Evolutionary conservation across 148 eudicot species (phyloP).

Genomic region (Chenopodium suecicum): DNA sequence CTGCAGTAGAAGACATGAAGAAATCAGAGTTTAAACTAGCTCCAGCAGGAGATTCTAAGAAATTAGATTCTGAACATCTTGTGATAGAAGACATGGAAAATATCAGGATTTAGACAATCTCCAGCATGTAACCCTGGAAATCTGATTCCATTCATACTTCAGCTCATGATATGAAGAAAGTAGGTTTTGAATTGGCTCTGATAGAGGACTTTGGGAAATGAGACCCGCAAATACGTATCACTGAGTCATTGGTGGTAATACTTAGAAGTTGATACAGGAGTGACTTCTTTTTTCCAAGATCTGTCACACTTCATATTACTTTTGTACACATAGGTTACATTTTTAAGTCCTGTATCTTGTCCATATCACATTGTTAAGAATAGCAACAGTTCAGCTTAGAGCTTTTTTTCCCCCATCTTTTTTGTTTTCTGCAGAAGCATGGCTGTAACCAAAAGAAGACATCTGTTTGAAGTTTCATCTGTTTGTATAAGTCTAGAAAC

Average conservation of each 20-base stretch:
- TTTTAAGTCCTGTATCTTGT: conserved; percentile 7
- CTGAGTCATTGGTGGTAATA: not conserved
- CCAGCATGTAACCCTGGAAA: not conserved
- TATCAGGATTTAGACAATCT: not conserved
- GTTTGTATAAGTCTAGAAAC: no score
- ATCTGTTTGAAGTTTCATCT: no score
- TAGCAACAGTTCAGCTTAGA: no score
- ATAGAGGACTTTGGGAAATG: not conserved
- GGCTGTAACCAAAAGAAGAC: no score
- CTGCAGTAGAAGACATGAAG: not conserved
- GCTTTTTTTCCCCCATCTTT: no score
- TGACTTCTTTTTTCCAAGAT: not conserved
- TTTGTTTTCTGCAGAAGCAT: no score
- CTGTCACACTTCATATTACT: not conserved
- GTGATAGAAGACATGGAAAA: not conserved
- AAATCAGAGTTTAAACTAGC: not conserved
- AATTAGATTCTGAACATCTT: not conserved
- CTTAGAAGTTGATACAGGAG: not conserved
- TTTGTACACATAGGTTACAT: not conserved
- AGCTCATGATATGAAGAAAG: not conserved
- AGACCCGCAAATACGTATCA: not conserved
- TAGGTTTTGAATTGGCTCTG: not conserved
- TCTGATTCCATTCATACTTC: not conserved
- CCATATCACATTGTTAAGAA: not conserved
- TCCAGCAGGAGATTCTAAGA: not conserved